A percentile compares a stretch with the other conserved stretches of the same genome.
Conservation (phyloP, 2,329 filamentous ascomycete genomes). For the Pyricularia sp. region DNA sequence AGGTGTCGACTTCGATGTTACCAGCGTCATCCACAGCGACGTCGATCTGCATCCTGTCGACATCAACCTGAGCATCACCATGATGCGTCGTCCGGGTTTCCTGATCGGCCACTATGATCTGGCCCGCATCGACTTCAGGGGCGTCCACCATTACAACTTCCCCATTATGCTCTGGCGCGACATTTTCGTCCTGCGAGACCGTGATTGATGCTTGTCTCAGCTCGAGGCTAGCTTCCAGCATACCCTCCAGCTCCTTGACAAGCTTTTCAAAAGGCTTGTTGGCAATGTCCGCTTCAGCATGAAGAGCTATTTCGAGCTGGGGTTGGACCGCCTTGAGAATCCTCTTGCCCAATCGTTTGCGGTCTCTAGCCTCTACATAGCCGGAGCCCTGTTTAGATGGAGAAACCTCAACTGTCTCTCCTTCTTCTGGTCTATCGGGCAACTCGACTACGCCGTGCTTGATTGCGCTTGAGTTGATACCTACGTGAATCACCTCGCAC, state of each 20-base stretch:
- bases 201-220: constrained; percentile 28
- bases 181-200: constrained; percentile 20
- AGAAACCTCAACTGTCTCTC: constrained; percentile 27
- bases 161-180: constrained; percentile 22
- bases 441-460: background rate
- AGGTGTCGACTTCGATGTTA: constrained; percentile 35
- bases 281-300: constrained; percentile 70
- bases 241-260: constrained; percentile 58
- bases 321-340: constrained; percentile 77
- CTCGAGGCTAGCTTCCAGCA: constrained; percentile 57
- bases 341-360: constrained; percentile 73
- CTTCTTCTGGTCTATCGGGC: background rate
- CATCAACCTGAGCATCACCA: constrained; percentile 8
- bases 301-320: constrained; percentile 59
- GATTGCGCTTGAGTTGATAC: constrained; percentile 27
- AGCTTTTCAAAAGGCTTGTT: constrained; percentile 57
- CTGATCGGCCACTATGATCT: constrained; percentile 30
- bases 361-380: constrained; percentile 61
- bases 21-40: constrained; percentile 9
- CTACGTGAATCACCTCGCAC: constrained; percentile 36
- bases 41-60: constrained; percentile 15
- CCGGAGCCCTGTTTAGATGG: constrained; percentile 32
- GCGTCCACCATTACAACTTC: constrained; percentile 42
- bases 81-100: constrained; percentile 7
- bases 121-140: constrained; percentile 20